phyloP scores from a whole-genome alignment of 352 stramenopile genomes.

The Phytophthora chlamydospora region DNA sequence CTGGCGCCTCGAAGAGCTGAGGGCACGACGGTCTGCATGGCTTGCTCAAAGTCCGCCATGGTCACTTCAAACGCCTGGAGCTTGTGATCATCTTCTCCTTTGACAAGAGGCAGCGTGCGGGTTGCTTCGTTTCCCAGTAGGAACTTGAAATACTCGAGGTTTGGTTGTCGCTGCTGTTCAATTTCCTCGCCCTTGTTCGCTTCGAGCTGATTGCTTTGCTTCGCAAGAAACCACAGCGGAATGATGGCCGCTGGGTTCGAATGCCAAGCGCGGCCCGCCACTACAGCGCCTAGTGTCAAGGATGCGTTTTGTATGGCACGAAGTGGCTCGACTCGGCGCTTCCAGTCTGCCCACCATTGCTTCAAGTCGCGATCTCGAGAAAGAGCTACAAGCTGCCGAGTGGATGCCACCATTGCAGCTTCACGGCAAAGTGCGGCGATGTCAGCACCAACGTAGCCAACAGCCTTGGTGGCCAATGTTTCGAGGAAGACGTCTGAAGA shows the following conservation, averaged over 20 bases:
- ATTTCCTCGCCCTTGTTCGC: not conserved
- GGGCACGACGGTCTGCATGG: conserved; percentile 69
- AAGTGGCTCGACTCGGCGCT: conserved; percentile 45
- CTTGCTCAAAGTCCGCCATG: conserved; percentile 76
- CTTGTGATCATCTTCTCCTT: conserved; percentile 7
- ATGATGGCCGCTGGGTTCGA: conserved; percentile 70
- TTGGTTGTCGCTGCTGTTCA: conserved; percentile 3
- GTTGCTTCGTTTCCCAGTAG: conserved; percentile 33
- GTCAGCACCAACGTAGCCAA: conserved; percentile 85
- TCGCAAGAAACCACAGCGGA: conserved; percentile 71
- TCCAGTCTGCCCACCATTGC: conserved; percentile 69
- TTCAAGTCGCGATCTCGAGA: conserved; percentile 55
- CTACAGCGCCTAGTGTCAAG: conserved; percentile 46
- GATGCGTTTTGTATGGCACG: conserved; percentile 20
- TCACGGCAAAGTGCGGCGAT: conserved; percentile 82
- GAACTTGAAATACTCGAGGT: conserved; percentile 52
- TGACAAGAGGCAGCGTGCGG: not conserved
- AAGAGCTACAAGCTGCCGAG: conserved; percentile 62
- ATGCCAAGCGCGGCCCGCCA: conserved; percentile 62
- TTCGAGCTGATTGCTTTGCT: conserved; percentile 26
- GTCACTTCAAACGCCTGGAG: conserved; percentile 54
- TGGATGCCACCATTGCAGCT: conserved; percentile 69
- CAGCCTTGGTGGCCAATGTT: conserved; percentile 47
- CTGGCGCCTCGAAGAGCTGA: conserved; percentile 67
- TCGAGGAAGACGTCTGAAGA: conserved; percentile 38